Conservation (phyloP, 73 alveolate species). For the Diophrys sp. region DNA sequence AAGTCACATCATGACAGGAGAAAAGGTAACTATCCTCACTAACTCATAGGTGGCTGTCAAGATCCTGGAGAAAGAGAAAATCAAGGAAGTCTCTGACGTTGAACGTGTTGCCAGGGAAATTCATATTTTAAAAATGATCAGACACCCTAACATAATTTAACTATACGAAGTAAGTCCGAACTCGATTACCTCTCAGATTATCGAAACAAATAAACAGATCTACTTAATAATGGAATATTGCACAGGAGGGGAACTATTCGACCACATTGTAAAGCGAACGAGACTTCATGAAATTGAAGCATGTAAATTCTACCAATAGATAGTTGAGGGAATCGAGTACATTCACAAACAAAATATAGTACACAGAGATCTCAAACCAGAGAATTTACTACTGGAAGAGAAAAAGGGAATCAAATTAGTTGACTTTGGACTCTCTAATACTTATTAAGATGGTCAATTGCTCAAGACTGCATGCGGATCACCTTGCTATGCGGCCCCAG, state of each 20-base stretch:
- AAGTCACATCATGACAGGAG: slow-evolving; percentile 52
- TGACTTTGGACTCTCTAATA: slow-evolving; percentile 76
- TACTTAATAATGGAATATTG: slow-evolving; percentile 90
- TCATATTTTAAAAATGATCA: slow-evolving; percentile 31
- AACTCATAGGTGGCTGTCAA: slow-evolving; percentile 38
- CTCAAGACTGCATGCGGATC: slow-evolving; percentile 79
- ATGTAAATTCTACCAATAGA: slow-evolving; percentile 67
- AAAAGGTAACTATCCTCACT: slow-evolving; percentile 38
- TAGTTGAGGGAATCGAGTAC: slow-evolving; percentile 61
- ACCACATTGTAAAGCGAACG: slow-evolving; percentile 75
- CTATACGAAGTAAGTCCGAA: slow-evolving; percentile 56
- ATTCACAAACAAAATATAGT: slow-evolving; percentile 39
- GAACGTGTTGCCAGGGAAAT: slow-evolving; percentile 52
- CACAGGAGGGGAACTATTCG: slow-evolving; percentile 87
- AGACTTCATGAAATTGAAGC: slow-evolving; percentile 71
- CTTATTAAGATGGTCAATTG: slow-evolving; percentile 41
- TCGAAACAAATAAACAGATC: slow-evolving; percentile 70
- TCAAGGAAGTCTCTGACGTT: slow-evolving; percentile 41
- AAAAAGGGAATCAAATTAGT: slow-evolving; percentile 47
- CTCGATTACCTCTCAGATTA: slow-evolving; percentile 21
- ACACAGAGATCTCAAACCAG: slow-evolving; percentile 61
- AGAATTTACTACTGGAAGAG: slow-evolving; percentile 38
- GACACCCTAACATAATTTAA: slow-evolving; percentile 21
- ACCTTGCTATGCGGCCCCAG: slow-evolving; percentile 92
- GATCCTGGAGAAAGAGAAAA: slow-evolving; percentile 44